Conservation (phyloP, 768 basidiomycete genomes). For the Royoungia palumana region DNA sequence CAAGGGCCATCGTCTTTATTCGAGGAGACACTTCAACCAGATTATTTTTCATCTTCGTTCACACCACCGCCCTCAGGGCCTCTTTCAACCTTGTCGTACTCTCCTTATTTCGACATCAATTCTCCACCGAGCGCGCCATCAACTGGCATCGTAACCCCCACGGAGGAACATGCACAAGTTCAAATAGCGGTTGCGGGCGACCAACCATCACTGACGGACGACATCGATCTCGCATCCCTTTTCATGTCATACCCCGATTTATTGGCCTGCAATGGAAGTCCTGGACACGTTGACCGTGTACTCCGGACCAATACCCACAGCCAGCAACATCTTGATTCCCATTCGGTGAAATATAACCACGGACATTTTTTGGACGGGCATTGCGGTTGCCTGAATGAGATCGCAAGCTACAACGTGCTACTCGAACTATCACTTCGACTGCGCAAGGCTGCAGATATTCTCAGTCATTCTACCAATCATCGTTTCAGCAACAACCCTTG, state of each 20-base stretch:
- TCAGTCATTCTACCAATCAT: conserved; percentile 46
- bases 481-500: conserved; percentile 29
- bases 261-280: conserved; percentile 12
- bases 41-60: conserved; percentile 29
- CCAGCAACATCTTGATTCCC: conserved; percentile 9
- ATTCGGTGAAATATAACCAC: conserved; percentile 14
- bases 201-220: conserved; percentile 28
- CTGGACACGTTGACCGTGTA: conserved; percentile 8
- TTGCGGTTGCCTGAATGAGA: conserved; percentile 59
- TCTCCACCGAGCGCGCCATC: conserved; percentile 29
- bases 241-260: conserved; percentile 36
- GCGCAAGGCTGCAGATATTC: conserved; percentile 54
- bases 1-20: background rate
- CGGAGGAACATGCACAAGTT: conserved; percentile 40
- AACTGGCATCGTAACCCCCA: conserved; percentile 41
- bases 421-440: conserved; percentile 65
- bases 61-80: conserved; percentile 31
- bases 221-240: conserved; percentile 43
- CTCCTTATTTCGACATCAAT: conserved; percentile 19
- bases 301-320: background rate
- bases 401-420: conserved; percentile 51
- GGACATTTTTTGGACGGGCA: conserved; percentile 32
- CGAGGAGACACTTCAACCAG: conserved; percentile 13
- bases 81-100: conserved; percentile 9
- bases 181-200: conserved; percentile 27